Conservation (phyloP, 345 rosid species). For the Durio zibethinus region DNA sequence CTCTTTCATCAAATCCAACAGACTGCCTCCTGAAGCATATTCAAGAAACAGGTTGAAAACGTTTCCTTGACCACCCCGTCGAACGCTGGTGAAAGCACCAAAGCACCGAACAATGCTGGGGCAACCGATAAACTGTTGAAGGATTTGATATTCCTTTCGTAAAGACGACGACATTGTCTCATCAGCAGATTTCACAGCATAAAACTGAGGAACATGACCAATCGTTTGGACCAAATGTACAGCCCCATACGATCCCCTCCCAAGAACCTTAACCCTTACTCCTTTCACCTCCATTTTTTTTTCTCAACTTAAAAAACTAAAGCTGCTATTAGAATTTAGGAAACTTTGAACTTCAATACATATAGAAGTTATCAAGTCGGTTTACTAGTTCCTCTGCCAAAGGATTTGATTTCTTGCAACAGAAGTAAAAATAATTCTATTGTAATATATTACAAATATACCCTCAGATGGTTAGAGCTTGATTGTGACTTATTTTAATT, state of each 20-base stretch:
- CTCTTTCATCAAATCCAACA: neutral
- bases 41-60: neutral
- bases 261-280: neutral
- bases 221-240: neutral
- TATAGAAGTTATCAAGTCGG: too few relatives aligned
- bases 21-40: neutral
- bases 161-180: neutral
- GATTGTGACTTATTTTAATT: too few relatives aligned
- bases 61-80: neutral
- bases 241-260: neutral
- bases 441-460: too few relatives aligned
- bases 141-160: neutral
- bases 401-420: too few relatives aligned
- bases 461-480: too few relatives aligned
- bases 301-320: too few relatives aligned
- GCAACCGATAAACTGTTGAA: neutral
- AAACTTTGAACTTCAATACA: too few relatives aligned
- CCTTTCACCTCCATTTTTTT: neutral
- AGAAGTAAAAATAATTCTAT: too few relatives aligned
- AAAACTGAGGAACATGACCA: neutral
- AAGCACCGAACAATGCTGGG: neutral
- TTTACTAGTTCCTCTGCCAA: too few relatives aligned
- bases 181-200: neutral
- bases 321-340: too few relatives aligned
- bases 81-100: neutral